Evolutionary conservation across 2,329 filamentous ascomycete species (phyloP).

Genomic region (Blumeriella jaapii): DNA sequence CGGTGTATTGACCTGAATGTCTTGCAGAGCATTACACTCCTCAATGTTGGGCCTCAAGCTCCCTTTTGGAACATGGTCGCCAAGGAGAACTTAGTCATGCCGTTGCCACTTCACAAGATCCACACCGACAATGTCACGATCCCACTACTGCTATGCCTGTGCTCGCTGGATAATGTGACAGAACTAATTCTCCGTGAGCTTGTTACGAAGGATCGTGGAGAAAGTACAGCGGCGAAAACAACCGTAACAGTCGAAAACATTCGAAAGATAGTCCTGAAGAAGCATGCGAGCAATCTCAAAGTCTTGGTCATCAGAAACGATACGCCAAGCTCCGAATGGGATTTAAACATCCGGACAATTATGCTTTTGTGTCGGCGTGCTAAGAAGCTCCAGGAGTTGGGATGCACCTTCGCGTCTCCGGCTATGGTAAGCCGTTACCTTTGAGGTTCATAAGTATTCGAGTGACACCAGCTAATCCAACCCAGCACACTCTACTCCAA

Average conservation of each 20-base stretch:
- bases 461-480: conserved; percentile 1
- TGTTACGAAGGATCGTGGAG: conserved; percentile 37
- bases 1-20: conserved; percentile 44
- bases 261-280: conserved; percentile 42
- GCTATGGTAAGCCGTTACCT: conserved; percentile 39
- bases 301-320: conserved; percentile 51
- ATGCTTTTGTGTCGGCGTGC: conserved; percentile 42
- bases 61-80: conserved; percentile 46
- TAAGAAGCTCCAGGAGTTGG: conserved; percentile 41
- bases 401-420: conserved; percentile 41
- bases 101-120: conserved; percentile 44
- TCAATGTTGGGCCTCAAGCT: conserved; percentile 51
- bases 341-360: conserved; percentile 42
- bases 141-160: conserved; percentile 42
- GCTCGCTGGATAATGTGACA: conserved; percentile 40
- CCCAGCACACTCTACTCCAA: conserved; percentile 46
- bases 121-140: conserved; percentile 51
- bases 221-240: conserved; percentile 40
- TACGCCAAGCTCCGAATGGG: conserved; percentile 38
- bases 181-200: conserved; percentile 50
- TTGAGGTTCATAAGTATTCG: background rate
- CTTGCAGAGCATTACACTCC: conserved; percentile 45
- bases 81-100: conserved; percentile 39
- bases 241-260: conserved; percentile 45
- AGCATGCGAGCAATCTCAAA: conserved; percentile 42